Evolutionary conservation across 352 stramenopile genomes (phyloP), one percentile per base, ranked within the genome.

Genomic region (Globisporangium barbulae): DNA sequence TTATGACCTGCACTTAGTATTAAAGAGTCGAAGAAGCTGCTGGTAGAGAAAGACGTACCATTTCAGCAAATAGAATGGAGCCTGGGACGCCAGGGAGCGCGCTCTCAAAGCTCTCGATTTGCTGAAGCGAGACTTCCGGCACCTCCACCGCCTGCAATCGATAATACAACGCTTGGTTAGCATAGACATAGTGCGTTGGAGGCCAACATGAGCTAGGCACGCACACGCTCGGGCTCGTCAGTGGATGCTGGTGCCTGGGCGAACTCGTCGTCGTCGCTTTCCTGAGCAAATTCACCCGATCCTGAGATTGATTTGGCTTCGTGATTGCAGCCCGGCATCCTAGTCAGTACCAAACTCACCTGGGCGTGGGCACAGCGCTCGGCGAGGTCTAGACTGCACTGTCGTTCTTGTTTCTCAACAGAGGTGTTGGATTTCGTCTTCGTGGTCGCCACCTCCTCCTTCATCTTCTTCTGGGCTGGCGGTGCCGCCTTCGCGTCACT

Each of bases 51-150:
- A 47, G 41, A 47, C 28, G 39, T 64, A 83, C 75, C 70, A 83
- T 64, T 50, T 80, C 75, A 5, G 75, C 73, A 50, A 83, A 81
- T 33, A 83, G 37, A 48, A 83, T 68, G 19, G 75, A 75, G 33
- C 70, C 75, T 21, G 77, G 76, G 17, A 79, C 70, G 15, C 68
- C 73, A 9, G 72, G 70, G 25, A 75, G 50, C 0, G 67, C 61
- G 30, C 15, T 69, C 7, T 76, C 65, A 13, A 64, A 55, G n/a
- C 5, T 59, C 19, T 54, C 37, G 37, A 21, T 1, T 6, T 28
- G 49, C 28, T 73, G 61, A 39, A 62, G n/a, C 33, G 49, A 37
- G 4, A 56, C 25, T 7, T 60, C 59, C 2, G 55, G 50, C 13
- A 67, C 19, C 48, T 72, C 42, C 2, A 42, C 28, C 0, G 15